phyloP scores from a whole-genome alignment of 352 stramenopile species.

The Globisporangium spinosum region DNA sequence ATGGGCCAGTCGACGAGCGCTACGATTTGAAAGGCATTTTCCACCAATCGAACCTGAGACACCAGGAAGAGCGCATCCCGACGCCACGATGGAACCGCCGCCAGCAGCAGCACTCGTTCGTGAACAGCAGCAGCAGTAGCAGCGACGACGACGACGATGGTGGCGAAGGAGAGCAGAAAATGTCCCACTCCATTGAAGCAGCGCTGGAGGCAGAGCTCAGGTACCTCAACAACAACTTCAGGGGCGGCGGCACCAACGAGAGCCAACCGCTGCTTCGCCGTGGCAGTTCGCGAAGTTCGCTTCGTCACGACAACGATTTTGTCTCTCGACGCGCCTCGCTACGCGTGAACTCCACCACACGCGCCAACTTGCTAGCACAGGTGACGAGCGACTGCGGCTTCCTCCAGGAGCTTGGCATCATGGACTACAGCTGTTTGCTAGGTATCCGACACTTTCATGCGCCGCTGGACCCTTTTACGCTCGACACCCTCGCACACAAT shows the following conservation, averaged over 20 bases:
- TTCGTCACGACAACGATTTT: constrained; percentile 81
- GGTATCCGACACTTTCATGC: constrained; percentile 62
- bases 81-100: constrained; percentile 37
- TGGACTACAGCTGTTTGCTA: constrained; percentile 86
- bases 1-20: constrained; percentile 69
- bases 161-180: constrained; percentile 20
- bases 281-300: constrained; percentile 47
- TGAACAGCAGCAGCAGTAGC: constrained; percentile 3
- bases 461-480: constrained; percentile 38
- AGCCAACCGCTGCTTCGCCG: constrained; percentile 53
- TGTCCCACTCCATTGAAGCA: constrained; percentile 13
- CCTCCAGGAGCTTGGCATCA: constrained; percentile 81
- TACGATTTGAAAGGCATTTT: constrained; percentile 87
- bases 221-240: constrained; percentile 24
- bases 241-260: constrained; percentile 23
- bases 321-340: constrained; percentile 62
- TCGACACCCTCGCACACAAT: constrained; percentile 66
- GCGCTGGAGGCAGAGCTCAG: constrained; percentile 31
- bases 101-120: background rate
- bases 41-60: constrained; percentile 51
- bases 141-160: constrained; percentile 29
- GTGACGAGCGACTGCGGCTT: constrained; percentile 84
- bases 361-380: constrained; percentile 71
- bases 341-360: constrained; percentile 63
- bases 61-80: constrained; percentile 31